phyloP scores from a whole-genome alignment of 2,329 filamentous ascomycete species.

The Bipolaris victoriae region DNA sequence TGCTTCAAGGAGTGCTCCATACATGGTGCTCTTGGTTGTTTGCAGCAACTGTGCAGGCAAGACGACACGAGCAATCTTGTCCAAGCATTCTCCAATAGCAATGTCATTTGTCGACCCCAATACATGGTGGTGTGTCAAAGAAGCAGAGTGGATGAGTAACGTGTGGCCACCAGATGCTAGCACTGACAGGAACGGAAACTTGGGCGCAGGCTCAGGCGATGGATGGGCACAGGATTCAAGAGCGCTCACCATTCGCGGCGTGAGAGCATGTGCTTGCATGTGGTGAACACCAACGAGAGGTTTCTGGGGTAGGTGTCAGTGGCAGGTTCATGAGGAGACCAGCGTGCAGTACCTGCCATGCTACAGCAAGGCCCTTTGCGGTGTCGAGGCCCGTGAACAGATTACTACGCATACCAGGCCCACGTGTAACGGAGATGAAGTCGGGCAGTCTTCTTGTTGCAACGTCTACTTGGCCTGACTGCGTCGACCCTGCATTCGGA shows the following conservation, averaged over 20 bases:
- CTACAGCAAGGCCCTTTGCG: constrained; percentile 84
- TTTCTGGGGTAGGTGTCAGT: constrained; percentile 50
- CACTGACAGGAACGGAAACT: constrained; percentile 85
- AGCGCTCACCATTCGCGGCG: constrained; percentile 75
- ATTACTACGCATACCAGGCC: constrained; percentile 85
- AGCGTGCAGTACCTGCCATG: constrained; percentile 64
- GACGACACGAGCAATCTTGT: constrained; percentile 81
- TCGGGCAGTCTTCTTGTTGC: constrained; percentile 63
- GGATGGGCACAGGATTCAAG: constrained; percentile 49
- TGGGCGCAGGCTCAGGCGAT: constrained; percentile 48
- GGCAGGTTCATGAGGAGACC: neutral
- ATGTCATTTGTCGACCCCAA: constrained; percentile 77
- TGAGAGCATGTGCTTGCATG: constrained; percentile 96
- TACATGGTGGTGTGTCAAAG: constrained; percentile 72
- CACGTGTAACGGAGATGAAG: constrained; percentile 86
- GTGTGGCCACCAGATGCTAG: constrained; percentile 94
- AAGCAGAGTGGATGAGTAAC: constrained; percentile 76
- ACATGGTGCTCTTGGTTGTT: constrained; percentile 70
- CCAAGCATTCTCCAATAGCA: constrained; percentile 87
- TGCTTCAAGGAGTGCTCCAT: constrained; percentile 76
- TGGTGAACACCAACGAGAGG: constrained; percentile 89
- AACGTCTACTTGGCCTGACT: neutral
- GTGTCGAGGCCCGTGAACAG: constrained; percentile 79
- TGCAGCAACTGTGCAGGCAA: constrained; percentile 67
- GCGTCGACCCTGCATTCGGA: neutral